Evolutionary conservation across 306 rosid species (phyloP).

Genomic region (Castanea mollissima): DNA sequence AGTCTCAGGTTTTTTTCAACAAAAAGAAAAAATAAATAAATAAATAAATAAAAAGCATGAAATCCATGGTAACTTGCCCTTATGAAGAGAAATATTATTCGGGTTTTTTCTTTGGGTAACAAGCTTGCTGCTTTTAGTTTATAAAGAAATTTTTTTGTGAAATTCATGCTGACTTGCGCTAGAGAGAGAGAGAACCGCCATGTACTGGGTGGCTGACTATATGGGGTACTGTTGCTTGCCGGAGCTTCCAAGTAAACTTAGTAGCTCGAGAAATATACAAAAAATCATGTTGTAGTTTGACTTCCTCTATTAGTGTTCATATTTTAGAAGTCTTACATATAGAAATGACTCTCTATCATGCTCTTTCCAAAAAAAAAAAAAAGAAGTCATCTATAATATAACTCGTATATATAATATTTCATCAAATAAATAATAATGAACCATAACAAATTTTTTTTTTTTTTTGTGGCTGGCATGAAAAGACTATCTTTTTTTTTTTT

Average conservation of each 20-base stretch:
- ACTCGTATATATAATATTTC: not conserved
- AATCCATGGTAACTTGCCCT: slow-evolving; percentile 32
- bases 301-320: slow-evolving; percentile 32
- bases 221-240: slow-evolving; percentile 62
- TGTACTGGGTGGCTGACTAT: slow-evolving; percentile 36
- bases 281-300: slow-evolving; percentile 33
- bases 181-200: slow-evolving; percentile 35
- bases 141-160: slow-evolving; percentile 24
- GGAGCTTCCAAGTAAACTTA: slow-evolving; percentile 60
- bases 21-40: too few species aligned
- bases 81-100: slow-evolving; percentile 1
- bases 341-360: not conserved
- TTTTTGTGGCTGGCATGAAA: not conserved
- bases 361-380: not conserved
- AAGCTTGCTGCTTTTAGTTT: not conserved
- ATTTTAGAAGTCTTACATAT: not conserved
- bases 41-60: slow-evolving; percentile 14
- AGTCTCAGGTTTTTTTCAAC: too few species aligned
- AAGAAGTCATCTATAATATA: not conserved
- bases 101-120: not conserved
- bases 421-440: not conserved
- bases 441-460: not conserved
- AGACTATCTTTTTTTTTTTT: not conserved
- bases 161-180: slow-evolving; percentile 21
- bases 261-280: slow-evolving; percentile 55